These are phyloP conservation scores for Barbatosphaeria neglecta DNA, from an alignment of 495 filamentous ascomycete genomes.

Conservation along the genomic window DNA sequence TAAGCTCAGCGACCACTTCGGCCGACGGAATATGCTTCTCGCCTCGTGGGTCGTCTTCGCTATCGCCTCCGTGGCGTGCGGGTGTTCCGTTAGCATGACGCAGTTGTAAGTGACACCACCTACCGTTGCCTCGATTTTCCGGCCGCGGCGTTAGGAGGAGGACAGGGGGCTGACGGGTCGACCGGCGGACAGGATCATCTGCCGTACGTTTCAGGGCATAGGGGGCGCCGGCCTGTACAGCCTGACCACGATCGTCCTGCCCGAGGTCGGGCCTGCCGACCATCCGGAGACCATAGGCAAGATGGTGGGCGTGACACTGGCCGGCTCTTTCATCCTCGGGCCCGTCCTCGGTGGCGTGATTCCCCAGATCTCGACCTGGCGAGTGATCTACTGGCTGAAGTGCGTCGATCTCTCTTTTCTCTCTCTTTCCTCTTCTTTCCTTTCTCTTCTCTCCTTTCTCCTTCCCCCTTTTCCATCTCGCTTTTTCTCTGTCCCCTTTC, in stretches of 20 bases:
- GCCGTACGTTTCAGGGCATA: constrained; percentile 49
- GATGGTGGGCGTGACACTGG: constrained; percentile 30
- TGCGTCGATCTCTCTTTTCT: constrained; percentile 4
- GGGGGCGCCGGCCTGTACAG: constrained; percentile 49
- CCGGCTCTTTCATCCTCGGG: constrained; percentile 40
- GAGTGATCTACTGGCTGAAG: constrained; percentile 68
- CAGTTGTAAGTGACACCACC: too few species aligned
- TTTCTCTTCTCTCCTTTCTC: neutral
- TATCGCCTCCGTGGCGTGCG: constrained; percentile 47
- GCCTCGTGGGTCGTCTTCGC: constrained; percentile 41
- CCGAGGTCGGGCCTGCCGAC: constrained; percentile 41
- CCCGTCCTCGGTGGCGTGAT: constrained; percentile 62
- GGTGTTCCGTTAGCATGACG: constrained; percentile 34
- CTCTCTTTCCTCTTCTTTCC: too few species aligned
- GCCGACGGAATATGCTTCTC: constrained; percentile 37
- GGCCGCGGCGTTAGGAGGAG: too few species aligned
- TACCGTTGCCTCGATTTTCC: constrained; percentile 4
- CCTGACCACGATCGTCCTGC: constrained; percentile 40
- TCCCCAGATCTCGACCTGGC: constrained; percentile 49
- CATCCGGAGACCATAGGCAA: constrained; percentile 33
- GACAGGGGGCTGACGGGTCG: neutral
- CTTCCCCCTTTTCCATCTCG: neutral
- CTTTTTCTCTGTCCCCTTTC: too few species aligned
- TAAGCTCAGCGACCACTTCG: constrained; percentile 49
- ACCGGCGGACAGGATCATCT: constrained; percentile 36